Evolutionary conservation across 805 yeast genomes (phyloP).

Genomic region (Candida tallmaniae): DNA sequence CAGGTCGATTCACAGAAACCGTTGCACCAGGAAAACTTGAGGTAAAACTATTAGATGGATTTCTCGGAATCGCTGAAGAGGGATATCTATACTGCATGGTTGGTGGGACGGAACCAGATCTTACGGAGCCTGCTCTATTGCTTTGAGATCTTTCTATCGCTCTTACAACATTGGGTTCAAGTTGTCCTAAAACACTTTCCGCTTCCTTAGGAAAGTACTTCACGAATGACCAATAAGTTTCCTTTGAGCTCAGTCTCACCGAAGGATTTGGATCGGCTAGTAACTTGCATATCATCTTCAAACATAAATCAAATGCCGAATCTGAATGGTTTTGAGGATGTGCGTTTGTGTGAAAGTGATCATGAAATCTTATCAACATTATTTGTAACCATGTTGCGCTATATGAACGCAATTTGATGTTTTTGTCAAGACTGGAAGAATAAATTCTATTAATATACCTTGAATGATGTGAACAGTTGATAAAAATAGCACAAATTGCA

Average conservation of each 20-base stretch:
- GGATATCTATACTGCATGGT: too few relatives aligned
- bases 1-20: too few relatives aligned
- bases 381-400: constrained; percentile 70
- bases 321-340: background rate
- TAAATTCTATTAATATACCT: constrained; percentile 49
- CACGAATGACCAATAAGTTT: constrained; percentile 67
- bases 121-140: too few relatives aligned
- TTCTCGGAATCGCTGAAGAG: background rate
- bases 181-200: constrained; percentile 29
- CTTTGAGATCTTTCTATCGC: constrained; percentile 64
- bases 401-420: constrained; percentile 63
- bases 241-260: constrained; percentile 73
- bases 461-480: constrained; percentile 49
- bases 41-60: constrained; percentile 3
- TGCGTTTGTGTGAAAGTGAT: constrained; percentile 8
- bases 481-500: constrained; percentile 51
- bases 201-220: constrained; percentile 51
- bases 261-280: constrained; percentile 75
- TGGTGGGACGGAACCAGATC: too few relatives aligned
- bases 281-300: constrained; percentile 52
- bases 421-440: constrained; percentile 60
- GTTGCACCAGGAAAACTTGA: too few relatives aligned
- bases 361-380: constrained; percentile 47
- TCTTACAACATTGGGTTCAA: constrained; percentile 46
- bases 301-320: constrained; percentile 37